Evolutionary conservation across 2,329 filamentous ascomycete genomes (phyloP), one percentile per base, ranked within the genome.

Genomic region (Penicillium sp.): DNA sequence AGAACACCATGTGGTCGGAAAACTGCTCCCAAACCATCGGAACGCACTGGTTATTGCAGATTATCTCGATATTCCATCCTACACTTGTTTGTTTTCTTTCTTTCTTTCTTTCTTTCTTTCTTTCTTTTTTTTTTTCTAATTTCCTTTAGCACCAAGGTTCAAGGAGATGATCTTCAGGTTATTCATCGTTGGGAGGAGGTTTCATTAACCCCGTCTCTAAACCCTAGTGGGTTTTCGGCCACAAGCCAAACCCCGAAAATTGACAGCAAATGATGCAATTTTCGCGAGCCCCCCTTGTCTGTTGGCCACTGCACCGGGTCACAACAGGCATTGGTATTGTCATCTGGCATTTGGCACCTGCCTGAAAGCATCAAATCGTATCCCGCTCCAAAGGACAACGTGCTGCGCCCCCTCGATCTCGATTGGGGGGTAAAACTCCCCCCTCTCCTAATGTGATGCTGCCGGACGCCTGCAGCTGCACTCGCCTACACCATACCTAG

Each of bases 21-120:
- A 21, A 39, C 48, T 40, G 7, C 21, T 31, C 19, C 52, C 52
- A 51, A 18, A 10, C 36, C 24, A 24, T 29, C 43, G 36, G 48
- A 36, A 54, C 31, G 40, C 18, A 3, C 33, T 51, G 53, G 36
- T 55, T 37, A 36, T 44, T 55, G 52, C 52, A 55, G 48, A 55
- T 51, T 3, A 28, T 37, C 45, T 34, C 19, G 43, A 26, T 11
- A 23, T 10, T 51, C 29, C 16, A 51, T 50, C 47, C 21, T 14
- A 26, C 49, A 40, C 18, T n/a, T 24, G 5, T 33, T 14, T n/a
- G 33, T 33, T 28, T 33, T 24, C 14, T 28, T 16, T 26, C 28
- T 43, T 45, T 11, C 10, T 42, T 16, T 9, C 10, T 33, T 14
- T n/a, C 40, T 33, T 28, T 33, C 26, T 19, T 28, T 16, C 26